Evolutionary conservation across 768 basidiomycete species (phyloP), one percentile per base, ranked within the genome.

Genomic region (Hypsizygus marmoreus): DNA sequence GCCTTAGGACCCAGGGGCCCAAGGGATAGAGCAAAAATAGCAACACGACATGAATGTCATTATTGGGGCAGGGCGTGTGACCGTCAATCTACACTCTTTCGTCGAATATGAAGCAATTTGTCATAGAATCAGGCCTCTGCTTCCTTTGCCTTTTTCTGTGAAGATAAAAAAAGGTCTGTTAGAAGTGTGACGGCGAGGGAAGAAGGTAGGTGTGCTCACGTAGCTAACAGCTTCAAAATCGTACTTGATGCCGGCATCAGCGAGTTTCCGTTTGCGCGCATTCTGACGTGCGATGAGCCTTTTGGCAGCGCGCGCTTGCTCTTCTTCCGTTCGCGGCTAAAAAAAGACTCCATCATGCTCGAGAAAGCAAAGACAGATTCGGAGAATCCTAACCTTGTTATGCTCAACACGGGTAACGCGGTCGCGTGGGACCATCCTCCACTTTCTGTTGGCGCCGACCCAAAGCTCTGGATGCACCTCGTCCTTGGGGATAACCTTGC

Each of bases 371-470:
- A 19, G 2, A 29, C 8, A 23, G 24, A 20, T 7, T 31, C 25
- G 42, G n/a, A 13, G 29, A 0, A 42, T 44, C 25, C 55, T 8
- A 36, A 93, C 95, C 77, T 90, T 92, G 66, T 95, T 93, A 57
- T 95, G 89, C 49, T 80, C 76, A 8, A 79, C 68, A 43, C 89
- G 76, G 25, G 80, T 81, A 35, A 95, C 66, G 38, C 86, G 82
- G 42, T 82, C 85, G 13, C 67, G 69, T 0, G 97, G 95, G 9
- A 97, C 79, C 3, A 69, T 65, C 53, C 85, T 75, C 85, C 88
- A 98, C 64, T 91, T 94, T 55, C 88, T 81, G 70, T 97, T 97
- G 14, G 95, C 91, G n/a, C 97, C 95, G 9, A 95, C 74, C 97
- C 97, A 99, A 1, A 98, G 69, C 60, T 95, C 83, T 10, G 94